Evolutionary conservation across 2,329 filamentous ascomycete species (phyloP).

Genomic region (Phoma sp.): DNA sequence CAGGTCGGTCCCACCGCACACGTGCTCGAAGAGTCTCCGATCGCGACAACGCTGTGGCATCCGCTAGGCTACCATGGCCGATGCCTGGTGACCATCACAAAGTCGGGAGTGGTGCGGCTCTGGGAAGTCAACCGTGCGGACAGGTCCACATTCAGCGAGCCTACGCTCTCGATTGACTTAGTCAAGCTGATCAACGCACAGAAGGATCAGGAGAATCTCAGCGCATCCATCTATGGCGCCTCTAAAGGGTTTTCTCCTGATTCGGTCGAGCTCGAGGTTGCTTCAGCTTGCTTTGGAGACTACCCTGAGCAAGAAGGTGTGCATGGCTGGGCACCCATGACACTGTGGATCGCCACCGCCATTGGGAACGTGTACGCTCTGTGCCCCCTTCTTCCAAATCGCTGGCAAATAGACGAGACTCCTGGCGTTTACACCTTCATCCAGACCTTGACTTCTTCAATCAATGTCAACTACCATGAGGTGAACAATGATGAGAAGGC

Average conservation of each 20-base stretch:
- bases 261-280: slow-evolving; percentile 90
- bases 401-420: slow-evolving; percentile 69
- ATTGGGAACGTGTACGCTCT: slow-evolving; percentile 93
- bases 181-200: slow-evolving; percentile 87
- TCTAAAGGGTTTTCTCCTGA: slow-evolving; percentile 88
- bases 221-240: slow-evolving; percentile 73
- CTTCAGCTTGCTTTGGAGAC: slow-evolving; percentile 87
- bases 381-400: slow-evolving; percentile 84
- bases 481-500: slow-evolving; percentile 42
- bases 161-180: slow-evolving; percentile 83
- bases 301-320: slow-evolving; percentile 60
- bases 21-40: slow-evolving; percentile 80
- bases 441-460: slow-evolving; percentile 80
- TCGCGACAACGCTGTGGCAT: slow-evolving; percentile 89
- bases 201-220: slow-evolving; percentile 81
- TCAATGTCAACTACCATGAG: slow-evolving; percentile 68
- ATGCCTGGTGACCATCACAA: slow-evolving; percentile 85
- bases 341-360: slow-evolving; percentile 94
- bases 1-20: slow-evolving; percentile 93
- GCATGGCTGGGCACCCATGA: slow-evolving; percentile 88
- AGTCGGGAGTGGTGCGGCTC: slow-evolving; percentile 83
- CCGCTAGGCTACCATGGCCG: slow-evolving; percentile 82
- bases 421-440: slow-evolving; percentile 68
- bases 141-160: slow-evolving; percentile 84
- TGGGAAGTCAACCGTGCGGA: slow-evolving; percentile 90